Evolutionary conservation across 2,329 filamentous ascomycete genomes (phyloP), one percentile per base, ranked within the genome.

Genomic region (Phialemoniopsis sp.): DNA sequence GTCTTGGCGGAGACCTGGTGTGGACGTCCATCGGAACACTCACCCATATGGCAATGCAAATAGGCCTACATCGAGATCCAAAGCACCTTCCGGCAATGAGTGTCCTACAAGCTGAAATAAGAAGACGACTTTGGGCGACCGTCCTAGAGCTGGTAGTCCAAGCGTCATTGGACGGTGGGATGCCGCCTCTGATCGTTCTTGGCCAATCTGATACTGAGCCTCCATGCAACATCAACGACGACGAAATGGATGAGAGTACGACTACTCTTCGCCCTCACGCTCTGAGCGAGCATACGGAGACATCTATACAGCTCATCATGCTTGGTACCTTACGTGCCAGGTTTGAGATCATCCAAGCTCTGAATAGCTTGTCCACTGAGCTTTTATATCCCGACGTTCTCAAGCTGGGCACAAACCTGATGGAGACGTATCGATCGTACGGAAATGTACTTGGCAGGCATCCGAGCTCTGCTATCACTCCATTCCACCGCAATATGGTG

Each of bases 401-500:
- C 4, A 18, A 48, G 2, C 49, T 68, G 1, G 63, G 53, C 36
- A 46, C 52, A 0, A 54, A 64, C 29, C 48, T 69, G 3, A 56
- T 44, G 7, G 49, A 53, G 2, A 43, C 53, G 15, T 55, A 47
- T 26, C 52, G 50, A 2, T 35, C 36, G 6, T 51, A 49, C 36
- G 50, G 38, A 15, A 39, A 28, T 10, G 54, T 57, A 14, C 40
- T 50, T 13, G 43, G 34, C 6, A 38, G 46, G 2, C 48, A 51
- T n/a, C 44, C 44, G 32, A 30, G 13, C 13, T 38, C 36, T 4
- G 44, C 44, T 3, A 43, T 53, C n/a, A 58, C 54, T 0, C 19
- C 51, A 0, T 73, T 72, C 41, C 65, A 71, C 31, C 55, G 63
- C 2, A 76, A 76, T 41, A 50, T 79, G 6, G 55, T 76, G 18